Evolutionary conservation across 345 rosid species (phyloP), one percentile per base, ranked within the genome.

Genomic region (Citrus sinensis): DNA sequence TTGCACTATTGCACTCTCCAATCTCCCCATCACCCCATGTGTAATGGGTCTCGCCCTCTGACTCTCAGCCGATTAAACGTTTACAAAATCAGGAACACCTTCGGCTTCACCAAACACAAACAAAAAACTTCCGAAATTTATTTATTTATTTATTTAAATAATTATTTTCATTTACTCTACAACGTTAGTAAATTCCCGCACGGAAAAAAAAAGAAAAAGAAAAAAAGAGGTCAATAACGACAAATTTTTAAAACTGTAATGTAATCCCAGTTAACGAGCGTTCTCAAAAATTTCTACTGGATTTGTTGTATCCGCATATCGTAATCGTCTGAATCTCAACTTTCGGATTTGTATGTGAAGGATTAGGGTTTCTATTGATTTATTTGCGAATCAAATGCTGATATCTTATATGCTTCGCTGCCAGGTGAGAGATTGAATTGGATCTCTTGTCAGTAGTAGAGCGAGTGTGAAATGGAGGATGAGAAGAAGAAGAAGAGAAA

Each of bases 401-500:
- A 27, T 74, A 9, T 2, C 9, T 67, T 67, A 4, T n/a, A 1
- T 40, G 25, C 40, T 37, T 20, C 11, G 54, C 24, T 17, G 25
- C 10, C 42, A 51, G 11, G n/a, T 65, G 59, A 30, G 22, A n/a
- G 35, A 61, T 74, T 30, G 30, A 46, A 27, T 62, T 9, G 22
- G 72, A 35, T 66, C 25, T 66, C 27, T 19, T 34, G 70, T 66
- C 37, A 9, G 22, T 39, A 35, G 22, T 39, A 34, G 77, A 66
- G 30, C 64, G 67, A 14, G 35, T 19, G 32, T 9, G 37, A 55
- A 87, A 88, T 91, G 95, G 95, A 91, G 67, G 92, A 87, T 6
- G 92, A 87, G 22, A 91, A 85, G 90, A 91, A 85, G 85, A 89
- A 88, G 76, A 91, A 85, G 85, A 74, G 88, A 62, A 91, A 83